Evolutionary conservation across 306 rosid genomes (phyloP).

Genomic region (Quercus variabilis): DNA sequence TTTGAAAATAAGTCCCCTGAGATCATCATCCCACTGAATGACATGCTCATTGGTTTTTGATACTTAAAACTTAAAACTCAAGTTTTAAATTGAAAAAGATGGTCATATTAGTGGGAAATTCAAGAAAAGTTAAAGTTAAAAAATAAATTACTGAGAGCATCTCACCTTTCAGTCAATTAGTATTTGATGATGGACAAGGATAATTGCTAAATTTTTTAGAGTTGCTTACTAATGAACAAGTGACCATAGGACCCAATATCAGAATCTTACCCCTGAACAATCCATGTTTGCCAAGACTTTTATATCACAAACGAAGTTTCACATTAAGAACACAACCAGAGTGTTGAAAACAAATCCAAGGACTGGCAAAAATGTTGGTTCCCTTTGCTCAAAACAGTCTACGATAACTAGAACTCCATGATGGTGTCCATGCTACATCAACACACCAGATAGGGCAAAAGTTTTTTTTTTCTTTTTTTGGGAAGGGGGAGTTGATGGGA

Average conservation of each 20-base stretch:
- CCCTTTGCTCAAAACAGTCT: not conserved
- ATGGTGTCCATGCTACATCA: not conserved
- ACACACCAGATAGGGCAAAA: not conserved
- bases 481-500: not conserved
- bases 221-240: not conserved
- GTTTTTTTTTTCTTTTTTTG: no score
- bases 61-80: not conserved
- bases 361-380: not conserved
- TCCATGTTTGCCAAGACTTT: not conserved
- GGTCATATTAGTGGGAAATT: not conserved
- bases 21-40: not conserved
- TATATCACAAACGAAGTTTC: not conserved
- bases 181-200: not conserved
- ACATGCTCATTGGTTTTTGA: not conserved
- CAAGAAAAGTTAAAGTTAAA: not conserved
- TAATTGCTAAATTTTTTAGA: not conserved
- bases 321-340: not conserved
- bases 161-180: not conserved
- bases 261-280: not conserved
- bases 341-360: not conserved
- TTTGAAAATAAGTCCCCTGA: not conserved
- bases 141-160: not conserved
- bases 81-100: not conserved
- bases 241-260: no score
- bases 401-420: not conserved